A percentile compares a stretch with the other conserved stretches of the same genome.
phyloP scores from a whole-genome alignment of 2,329 filamentous ascomycete genomes.

The Penicillium sp. region DNA sequence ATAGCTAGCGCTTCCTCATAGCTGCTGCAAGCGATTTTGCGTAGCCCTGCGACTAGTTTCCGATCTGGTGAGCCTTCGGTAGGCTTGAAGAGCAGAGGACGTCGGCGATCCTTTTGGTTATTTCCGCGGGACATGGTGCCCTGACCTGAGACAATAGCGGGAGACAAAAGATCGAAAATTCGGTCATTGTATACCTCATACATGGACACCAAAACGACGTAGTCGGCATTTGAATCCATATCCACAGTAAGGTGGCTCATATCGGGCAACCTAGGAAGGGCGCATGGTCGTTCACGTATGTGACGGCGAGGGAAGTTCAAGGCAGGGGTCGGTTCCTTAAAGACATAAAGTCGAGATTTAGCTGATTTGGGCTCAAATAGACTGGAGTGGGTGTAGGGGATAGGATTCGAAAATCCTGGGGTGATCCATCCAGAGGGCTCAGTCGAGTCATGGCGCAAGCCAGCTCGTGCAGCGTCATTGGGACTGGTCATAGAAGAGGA shows the following conservation, averaged over 20 bases:
- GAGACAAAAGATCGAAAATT: conserved; percentile 86
- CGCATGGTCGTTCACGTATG: conserved; percentile 66
- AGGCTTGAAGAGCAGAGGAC: conserved; percentile 83
- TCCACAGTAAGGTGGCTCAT: conserved; percentile 67
- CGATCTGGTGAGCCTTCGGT: conserved; percentile 83
- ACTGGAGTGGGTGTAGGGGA: conserved; percentile 28
- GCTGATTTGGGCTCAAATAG: conserved; percentile 29
- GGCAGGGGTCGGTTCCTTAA: conserved; percentile 58
- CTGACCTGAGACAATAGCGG: conserved; percentile 43
- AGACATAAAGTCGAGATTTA: conserved; percentile 38
- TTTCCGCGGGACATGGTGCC: conserved; percentile 43
- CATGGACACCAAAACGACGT: conserved; percentile 90
- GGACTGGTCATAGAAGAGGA: not conserved
- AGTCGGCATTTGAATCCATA: conserved; percentile 69
- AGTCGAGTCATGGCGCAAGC: conserved; percentile 1
- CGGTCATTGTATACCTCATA: conserved; percentile 99
- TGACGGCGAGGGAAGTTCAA: conserved; percentile 56
- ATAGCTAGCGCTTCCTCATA: conserved; percentile 84
- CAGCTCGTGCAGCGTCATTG: conserved; percentile 9
- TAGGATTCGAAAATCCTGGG: conserved; percentile 16
- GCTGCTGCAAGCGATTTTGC: conserved; percentile 81
- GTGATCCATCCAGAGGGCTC: conserved; percentile 14
- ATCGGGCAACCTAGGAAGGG: conserved; percentile 70
- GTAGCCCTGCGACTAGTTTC: conserved; percentile 90
- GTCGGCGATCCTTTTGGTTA: conserved; percentile 68